Evolutionary conservation across 768 basidiomycete species (phyloP).

Genomic region (Pisolithus tinctorius): DNA sequence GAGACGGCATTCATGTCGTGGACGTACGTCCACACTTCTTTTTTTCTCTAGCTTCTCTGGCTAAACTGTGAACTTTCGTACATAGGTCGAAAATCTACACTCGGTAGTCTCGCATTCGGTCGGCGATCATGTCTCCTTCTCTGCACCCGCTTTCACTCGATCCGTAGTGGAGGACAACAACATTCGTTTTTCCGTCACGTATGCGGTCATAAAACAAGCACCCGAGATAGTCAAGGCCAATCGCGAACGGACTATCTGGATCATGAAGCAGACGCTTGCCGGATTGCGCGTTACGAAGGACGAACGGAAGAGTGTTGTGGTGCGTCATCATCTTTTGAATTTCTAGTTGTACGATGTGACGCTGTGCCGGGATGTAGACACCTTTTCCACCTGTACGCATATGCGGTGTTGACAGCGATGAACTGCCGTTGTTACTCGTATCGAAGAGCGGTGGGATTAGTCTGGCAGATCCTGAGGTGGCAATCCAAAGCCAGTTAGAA

Average conservation of each 20-base stretch:
- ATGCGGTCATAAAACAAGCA: conserved; percentile 44
- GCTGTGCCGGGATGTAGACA: conserved; percentile 30
- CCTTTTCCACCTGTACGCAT: conserved; percentile 36
- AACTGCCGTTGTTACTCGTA: conserved; percentile 25
- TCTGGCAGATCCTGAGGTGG: conserved; percentile 23
- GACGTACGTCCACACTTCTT: conserved; percentile 41
- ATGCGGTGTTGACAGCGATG: conserved; percentile 24
- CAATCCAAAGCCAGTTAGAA: conserved; percentile 16
- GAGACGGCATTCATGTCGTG: conserved; percentile 69
- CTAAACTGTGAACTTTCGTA: conserved; percentile 3
- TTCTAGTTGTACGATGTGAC: not conserved
- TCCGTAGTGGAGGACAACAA: conserved; percentile 25
- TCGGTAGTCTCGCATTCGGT: conserved; percentile 64
- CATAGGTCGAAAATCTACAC: conserved; percentile 58
- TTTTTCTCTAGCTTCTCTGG: conserved; percentile 7
- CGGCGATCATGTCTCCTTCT: conserved; percentile 57
- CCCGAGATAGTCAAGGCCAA: conserved; percentile 37
- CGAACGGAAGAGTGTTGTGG: conserved; percentile 38
- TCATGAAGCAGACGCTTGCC: conserved; percentile 52
- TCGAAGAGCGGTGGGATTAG: conserved; percentile 28
- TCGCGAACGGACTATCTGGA: conserved; percentile 48
- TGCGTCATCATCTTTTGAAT: conserved; percentile 27
- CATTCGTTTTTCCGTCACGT: conserved; percentile 41
- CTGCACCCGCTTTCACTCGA: conserved; percentile 49
- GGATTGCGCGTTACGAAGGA: conserved; percentile 23